Evolutionary conservation across 495 filamentous ascomycete species (phyloP).

Genomic region (Neurospora terricola): DNA sequence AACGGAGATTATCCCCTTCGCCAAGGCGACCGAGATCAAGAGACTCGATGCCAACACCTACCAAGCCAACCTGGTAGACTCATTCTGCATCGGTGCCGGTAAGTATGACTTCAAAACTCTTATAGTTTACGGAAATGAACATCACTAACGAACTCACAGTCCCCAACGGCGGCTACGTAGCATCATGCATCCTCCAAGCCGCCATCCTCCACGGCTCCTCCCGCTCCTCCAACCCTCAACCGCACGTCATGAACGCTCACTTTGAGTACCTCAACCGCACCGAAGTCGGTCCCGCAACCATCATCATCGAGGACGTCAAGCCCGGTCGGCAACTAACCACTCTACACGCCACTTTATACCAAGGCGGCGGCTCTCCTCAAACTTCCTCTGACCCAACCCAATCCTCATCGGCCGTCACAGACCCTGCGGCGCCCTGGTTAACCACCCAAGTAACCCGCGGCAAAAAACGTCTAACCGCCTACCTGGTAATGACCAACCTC

Average conservation of each 20-base stretch:
- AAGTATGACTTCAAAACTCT: neutral
- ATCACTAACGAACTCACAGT: slow-evolving; percentile 34
- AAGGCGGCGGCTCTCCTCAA: slow-evolving; percentile 13
- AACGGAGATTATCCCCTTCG: slow-evolving; percentile 14
- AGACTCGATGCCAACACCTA: slow-evolving; percentile 54
- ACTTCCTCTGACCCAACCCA: neutral
- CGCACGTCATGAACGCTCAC: slow-evolving; percentile 56
- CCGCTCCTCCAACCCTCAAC: slow-evolving; percentile 47
- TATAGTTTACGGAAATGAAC: neutral
- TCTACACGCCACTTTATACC: slow-evolving; percentile 55
- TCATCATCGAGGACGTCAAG: slow-evolving; percentile 64
- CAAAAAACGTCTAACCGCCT: slow-evolving; percentile 36
- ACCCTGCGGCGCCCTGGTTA: too few species aligned
- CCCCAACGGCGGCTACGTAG: slow-evolving; percentile 74
- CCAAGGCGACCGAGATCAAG: slow-evolving; percentile 32
- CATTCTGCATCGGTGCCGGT: slow-evolving; percentile 68
- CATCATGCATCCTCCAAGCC: slow-evolving; percentile 49
- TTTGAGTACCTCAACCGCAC: slow-evolving; percentile 66
- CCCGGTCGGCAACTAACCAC: slow-evolving; percentile 59
- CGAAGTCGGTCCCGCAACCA: slow-evolving; percentile 46
- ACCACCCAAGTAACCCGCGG: slow-evolving; percentile 1
- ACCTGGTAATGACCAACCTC: slow-evolving; percentile 58
- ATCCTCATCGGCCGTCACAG: too few species aligned
- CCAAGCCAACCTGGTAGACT: slow-evolving; percentile 42
- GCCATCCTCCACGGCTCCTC: slow-evolving; percentile 49